A percentile compares a stretch with the other conserved stretches of the same genome.
phyloP scores from a whole-genome alignment of 1,139 yeast genomes.

The Pichia sp. region DNA sequence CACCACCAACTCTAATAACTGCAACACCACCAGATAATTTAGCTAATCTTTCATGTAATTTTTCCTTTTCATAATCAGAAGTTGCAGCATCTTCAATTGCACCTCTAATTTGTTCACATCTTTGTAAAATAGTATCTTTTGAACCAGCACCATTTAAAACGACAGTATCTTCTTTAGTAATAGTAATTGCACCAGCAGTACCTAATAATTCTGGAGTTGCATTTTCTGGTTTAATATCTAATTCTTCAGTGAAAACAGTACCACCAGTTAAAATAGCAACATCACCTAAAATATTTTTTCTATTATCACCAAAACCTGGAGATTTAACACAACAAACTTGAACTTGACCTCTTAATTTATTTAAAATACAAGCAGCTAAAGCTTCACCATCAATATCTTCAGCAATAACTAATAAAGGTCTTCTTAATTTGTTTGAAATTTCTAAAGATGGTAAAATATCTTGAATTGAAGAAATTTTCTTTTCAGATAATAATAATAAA shows the following conservation, averaged over 20 bases:
- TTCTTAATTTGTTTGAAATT: slow-evolving; percentile 88
- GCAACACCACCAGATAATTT: slow-evolving; percentile 99
- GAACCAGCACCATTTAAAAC: slow-evolving; percentile 93
- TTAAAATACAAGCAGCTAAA: slow-evolving; percentile 95
- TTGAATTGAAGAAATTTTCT: slow-evolving; percentile 89
- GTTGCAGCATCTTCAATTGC: slow-evolving; percentile 70
- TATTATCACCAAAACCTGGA: slow-evolving; percentile 99
- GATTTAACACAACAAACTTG: slow-evolving; percentile 99
- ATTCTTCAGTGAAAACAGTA: slow-evolving; percentile 97
- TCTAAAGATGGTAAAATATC: slow-evolving; percentile 94
- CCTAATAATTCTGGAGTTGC: slow-evolving; percentile 91
- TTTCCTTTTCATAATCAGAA: slow-evolving; percentile 94
- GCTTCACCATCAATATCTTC: slow-evolving; percentile 99
- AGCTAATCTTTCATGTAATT: slow-evolving; percentile 97
- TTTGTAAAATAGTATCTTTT: slow-evolving; percentile 78
- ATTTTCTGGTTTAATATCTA: slow-evolving; percentile 95
- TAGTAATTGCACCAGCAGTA: slow-evolving; percentile 85
- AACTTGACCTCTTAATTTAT: slow-evolving; percentile 98
- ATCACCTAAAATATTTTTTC: slow-evolving; percentile 96
- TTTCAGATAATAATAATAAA: slow-evolving; percentile 80
- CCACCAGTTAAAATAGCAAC: slow-evolving; percentile 96
- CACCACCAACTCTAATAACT: slow-evolving; percentile 95
- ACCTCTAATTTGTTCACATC: slow-evolving; percentile 95
- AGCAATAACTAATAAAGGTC: slow-evolving; percentile 91
- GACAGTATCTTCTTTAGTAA: slow-evolving; percentile 97